Percentiles rank a stretch among this genome's conserved stretches.
Conservation (phyloP, 768 basidiomycete species). For the Collybiopsis confluens region DNA sequence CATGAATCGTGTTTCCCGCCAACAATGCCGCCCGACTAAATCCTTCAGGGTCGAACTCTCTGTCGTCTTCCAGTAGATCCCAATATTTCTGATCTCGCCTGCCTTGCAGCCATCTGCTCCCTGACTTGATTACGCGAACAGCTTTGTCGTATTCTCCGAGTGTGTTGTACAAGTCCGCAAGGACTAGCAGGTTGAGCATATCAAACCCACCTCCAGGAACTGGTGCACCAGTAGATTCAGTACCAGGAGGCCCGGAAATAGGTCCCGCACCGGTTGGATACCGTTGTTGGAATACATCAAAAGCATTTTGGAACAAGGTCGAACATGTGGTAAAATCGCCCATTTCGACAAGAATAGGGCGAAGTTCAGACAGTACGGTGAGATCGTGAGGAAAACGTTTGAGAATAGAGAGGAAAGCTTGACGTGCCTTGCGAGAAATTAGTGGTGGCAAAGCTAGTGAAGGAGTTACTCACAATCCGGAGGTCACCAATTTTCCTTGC, state of each 20-base stretch:
- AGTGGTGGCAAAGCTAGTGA: not conserved
- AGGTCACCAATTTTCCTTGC: constrained; percentile 73
- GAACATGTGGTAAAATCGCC: constrained; percentile 64
- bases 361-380: constrained; percentile 72
- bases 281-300: constrained; percentile 56
- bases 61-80: constrained; percentile 81
- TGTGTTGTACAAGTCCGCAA: constrained; percentile 81
- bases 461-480: constrained; percentile 45
- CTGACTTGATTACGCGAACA: constrained; percentile 63
- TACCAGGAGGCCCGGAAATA: constrained; percentile 16
- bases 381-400: constrained; percentile 77
- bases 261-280: constrained; percentile 40
- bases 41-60: constrained; percentile 65
- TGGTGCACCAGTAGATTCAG: constrained; percentile 16
- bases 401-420: constrained; percentile 66
- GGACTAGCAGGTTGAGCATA: constrained; percentile 69
- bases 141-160: constrained; percentile 66
- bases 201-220: constrained; percentile 51
- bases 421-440: constrained; percentile 39
- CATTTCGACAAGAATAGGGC: constrained; percentile 71
- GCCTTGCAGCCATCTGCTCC: constrained; percentile 91
- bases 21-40: constrained; percentile 5
- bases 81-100: constrained; percentile 68
- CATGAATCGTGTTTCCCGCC: constrained; percentile 15
- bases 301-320: constrained; percentile 65